Percentiles rank a stretch among this genome's conserved stretches.
phyloP scores from a whole-genome alignment of 2,329 filamentous ascomycete genomes.

The Cylindrodendrum hubeiense region DNA sequence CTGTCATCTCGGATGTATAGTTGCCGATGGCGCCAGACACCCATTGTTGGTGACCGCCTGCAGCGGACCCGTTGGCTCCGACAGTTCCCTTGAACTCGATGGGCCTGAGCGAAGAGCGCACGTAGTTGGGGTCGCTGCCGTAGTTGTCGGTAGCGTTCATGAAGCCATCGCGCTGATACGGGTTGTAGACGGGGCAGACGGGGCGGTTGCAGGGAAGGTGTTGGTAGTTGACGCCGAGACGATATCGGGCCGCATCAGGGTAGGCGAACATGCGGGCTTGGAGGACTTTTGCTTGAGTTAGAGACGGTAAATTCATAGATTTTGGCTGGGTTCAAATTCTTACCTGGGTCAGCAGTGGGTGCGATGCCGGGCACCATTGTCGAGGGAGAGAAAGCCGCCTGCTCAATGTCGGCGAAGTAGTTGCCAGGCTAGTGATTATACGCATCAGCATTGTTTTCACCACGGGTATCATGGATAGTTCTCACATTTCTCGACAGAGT shows the following conservation, averaged over 20 bases:
- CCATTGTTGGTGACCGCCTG: conserved; percentile 57
- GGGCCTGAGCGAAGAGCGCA: conserved; percentile 46
- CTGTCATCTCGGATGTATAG: conserved; percentile 53
- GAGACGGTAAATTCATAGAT: not conserved
- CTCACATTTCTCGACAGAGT: conserved; percentile 72
- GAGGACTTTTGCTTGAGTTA: conserved; percentile 41
- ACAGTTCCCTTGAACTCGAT: not conserved
- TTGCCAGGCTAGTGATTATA: conserved; percentile 62
- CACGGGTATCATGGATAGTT: accelerated
- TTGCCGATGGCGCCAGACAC: conserved; percentile 64
- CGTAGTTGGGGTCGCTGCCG: conserved; percentile 44
- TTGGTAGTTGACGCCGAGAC: conserved; percentile 65
- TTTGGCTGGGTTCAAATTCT: not conserved
- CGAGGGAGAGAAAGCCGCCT: conserved; percentile 74
- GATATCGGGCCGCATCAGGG: conserved; percentile 62
- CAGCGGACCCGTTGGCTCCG: conserved; percentile 30
- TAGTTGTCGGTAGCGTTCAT: conserved; percentile 42
- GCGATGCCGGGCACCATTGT: conserved; percentile 75
- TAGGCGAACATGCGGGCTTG: conserved; percentile 64
- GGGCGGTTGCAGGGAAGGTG: conserved; percentile 55
- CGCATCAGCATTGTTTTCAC: not conserved
- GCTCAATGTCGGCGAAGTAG: conserved; percentile 79
- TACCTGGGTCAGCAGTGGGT: conserved; percentile 69
- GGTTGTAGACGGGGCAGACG: conserved; percentile 17
- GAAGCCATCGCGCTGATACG: conserved; percentile 37